Conservation (phyloP, 441 rosid species). For the Aleurites moluccanus region DNA sequence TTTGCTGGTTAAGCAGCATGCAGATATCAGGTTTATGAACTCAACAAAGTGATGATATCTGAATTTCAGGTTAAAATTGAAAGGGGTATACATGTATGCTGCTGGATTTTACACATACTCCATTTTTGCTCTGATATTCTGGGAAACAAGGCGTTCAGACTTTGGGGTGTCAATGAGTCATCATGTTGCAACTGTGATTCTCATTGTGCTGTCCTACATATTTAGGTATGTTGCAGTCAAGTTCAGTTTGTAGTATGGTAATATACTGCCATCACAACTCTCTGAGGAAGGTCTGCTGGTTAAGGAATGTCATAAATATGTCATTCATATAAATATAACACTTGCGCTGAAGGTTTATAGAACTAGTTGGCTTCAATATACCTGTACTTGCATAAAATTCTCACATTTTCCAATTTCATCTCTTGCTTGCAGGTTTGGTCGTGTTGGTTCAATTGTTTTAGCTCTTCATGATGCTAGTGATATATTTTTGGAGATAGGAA, state of each 20-base stretch:
- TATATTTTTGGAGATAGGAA: slow-evolving; percentile 89
- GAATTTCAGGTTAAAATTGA: slow-evolving; percentile 72
- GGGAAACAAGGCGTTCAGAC: slow-evolving; percentile 97
- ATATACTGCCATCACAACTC: slow-evolving; percentile 2
- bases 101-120: slow-evolving; percentile 98
- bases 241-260: slow-evolving; percentile 15
- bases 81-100: slow-evolving; percentile 75
- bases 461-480: slow-evolving; percentile 98
- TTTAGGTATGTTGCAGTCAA: slow-evolving; percentile 51
- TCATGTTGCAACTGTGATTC: slow-evolving; percentile 78
- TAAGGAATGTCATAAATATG: not conserved
- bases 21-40: slow-evolving; percentile 17
- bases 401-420: slow-evolving; percentile 5
- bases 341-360: not conserved
- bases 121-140: slow-evolving; percentile 85
- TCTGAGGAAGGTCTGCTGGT: slow-evolving; percentile 1
- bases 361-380: not conserved
- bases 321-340: not conserved
- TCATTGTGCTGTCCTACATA: slow-evolving; percentile 82
- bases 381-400: not conserved
- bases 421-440: slow-evolving; percentile 62
- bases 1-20: slow-evolving; percentile 1
- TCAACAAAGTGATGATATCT: slow-evolving; percentile 14
- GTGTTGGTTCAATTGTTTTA: slow-evolving; percentile 83
- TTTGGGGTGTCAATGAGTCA: slow-evolving; percentile 97